These are phyloP conservation scores for Fonsecaea erecta DNA, from an alignment of 2,329 filamentous ascomycete genomes.

Conservation along the genomic window DNA sequence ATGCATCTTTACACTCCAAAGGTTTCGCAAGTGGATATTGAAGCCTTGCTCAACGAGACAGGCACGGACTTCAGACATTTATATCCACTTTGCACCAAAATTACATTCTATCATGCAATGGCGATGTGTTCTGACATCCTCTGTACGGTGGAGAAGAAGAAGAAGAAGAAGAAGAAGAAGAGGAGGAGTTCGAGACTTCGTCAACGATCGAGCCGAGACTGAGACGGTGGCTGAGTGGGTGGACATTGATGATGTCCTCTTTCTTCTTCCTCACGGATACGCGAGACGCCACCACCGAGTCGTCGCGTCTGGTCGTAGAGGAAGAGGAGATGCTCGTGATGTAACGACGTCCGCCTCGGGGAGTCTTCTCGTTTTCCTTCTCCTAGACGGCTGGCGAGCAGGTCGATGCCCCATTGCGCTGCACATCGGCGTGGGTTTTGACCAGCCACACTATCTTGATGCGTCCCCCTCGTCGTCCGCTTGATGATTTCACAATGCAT, in stretches of 20 bases:
- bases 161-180: too few relatives aligned
- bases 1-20: slow-evolving; percentile 63
- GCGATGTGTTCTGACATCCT: slow-evolving; percentile 74
- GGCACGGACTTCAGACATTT: slow-evolving; percentile 90
- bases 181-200: too few relatives aligned
- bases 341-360: slow-evolving; percentile 21
- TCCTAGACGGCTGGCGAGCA: not conserved
- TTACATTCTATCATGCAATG: slow-evolving; percentile 81
- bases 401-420: slow-evolving; percentile 31
- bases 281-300: too few relatives aligned
- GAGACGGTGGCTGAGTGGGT: slow-evolving; percentile 16
- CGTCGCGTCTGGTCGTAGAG: too few relatives aligned
- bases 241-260: not conserved
- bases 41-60: slow-evolving; percentile 86
- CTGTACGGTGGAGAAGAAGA: too few relatives aligned
- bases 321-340: not conserved
- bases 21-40: slow-evolving; percentile 68
- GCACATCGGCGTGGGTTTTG: slow-evolving; percentile 25
- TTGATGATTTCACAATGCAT: not conserved
- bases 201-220: slow-evolving; percentile 11
- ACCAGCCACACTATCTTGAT: slow-evolving; percentile 36
- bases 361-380: not conserved
- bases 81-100: slow-evolving; percentile 92
- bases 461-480: not conserved
- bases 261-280: not conserved